A percentile compares a stretch with the other conserved stretches of the same genome.
phyloP scores from a whole-genome alignment of 257 asterid species.

The Leonotis leonurus region DNA sequence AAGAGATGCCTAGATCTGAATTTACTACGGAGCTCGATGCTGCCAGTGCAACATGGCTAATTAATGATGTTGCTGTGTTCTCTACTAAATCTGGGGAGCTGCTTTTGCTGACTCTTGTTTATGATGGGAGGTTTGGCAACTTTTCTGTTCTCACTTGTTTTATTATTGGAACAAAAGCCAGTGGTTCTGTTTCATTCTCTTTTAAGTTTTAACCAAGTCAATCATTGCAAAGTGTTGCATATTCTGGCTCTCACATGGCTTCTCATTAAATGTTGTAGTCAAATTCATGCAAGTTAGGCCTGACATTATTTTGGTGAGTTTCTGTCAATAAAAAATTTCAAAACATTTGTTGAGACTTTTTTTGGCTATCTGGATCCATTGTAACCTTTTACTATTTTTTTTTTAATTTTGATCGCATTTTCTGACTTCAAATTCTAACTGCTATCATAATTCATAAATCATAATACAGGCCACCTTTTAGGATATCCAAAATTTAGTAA shows the following conservation, averaged over 20 bases:
- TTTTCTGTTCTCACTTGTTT: slow-evolving; percentile 14
- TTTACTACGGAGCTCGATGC: slow-evolving; percentile 88
- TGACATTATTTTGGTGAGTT: not conserved
- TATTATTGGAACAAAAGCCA: not conserved
- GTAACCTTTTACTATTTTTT: no score
- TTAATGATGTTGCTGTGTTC: slow-evolving; percentile 89
- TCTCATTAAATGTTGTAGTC: not conserved
- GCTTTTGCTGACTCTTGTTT: slow-evolving; percentile 76
- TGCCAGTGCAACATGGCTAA: slow-evolving; percentile 84
- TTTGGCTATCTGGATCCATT: no score
- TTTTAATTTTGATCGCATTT: no score
- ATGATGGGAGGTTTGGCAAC: slow-evolving; percentile 83
- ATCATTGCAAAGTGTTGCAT: not conserved
- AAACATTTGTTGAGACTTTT: no score
- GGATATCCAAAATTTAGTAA: no score
- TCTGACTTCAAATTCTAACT: no score
- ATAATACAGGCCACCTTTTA: no score
- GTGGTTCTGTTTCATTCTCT: not conserved
- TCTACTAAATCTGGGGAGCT: slow-evolving; percentile 93
- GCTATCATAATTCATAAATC: no score
- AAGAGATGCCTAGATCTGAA: slow-evolving; percentile 72
- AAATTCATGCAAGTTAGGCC: not conserved
- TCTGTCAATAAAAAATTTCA: no score
- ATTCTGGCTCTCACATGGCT: slow-evolving; percentile 3
- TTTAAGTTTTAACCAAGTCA: slow-evolving; percentile 5